Evolutionary conservation across 2,329 filamentous ascomycete genomes (phyloP).

Genomic region (Phialocephala sp.): DNA sequence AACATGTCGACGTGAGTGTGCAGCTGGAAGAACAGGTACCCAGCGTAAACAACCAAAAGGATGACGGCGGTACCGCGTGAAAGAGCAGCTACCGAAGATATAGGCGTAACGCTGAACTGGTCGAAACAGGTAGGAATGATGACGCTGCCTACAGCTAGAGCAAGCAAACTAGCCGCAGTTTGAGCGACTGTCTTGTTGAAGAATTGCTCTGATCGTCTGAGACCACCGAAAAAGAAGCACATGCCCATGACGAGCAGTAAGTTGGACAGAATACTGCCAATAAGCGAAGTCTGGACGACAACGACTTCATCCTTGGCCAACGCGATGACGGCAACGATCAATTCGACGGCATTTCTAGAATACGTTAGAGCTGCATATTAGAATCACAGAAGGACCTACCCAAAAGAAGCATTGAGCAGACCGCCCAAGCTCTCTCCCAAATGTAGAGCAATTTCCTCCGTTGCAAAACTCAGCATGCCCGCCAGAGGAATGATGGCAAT

Average conservation of each 20-base stretch:
- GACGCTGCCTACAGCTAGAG: constrained; percentile 75
- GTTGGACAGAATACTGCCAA: constrained; percentile 92
- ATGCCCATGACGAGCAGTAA: constrained; percentile 87
- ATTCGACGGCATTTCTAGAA: constrained; percentile 77
- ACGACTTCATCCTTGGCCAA: constrained; percentile 69
- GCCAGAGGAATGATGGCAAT: constrained; percentile 91
- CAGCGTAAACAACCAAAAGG: constrained; percentile 80
- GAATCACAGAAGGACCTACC: constrained; percentile 54
- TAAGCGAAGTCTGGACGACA: constrained; percentile 91
- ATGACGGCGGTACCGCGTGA: constrained; percentile 81
- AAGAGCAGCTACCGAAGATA: constrained; percentile 59
- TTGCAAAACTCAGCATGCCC: constrained; percentile 84
- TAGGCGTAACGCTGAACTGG: constrained; percentile 50
- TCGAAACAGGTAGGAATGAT: constrained; percentile 92
- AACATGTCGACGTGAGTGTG: constrained; percentile 84
- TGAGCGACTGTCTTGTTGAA: constrained; percentile 95
- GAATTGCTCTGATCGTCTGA: constrained; percentile 79
- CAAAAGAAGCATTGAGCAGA: constrained; percentile 88
- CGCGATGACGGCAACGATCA: constrained; percentile 89
- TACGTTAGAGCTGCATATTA: constrained; percentile 36
- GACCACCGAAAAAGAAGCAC: constrained; percentile 80
- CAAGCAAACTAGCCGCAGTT: constrained; percentile 75
- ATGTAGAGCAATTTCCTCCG: constrained; percentile 84
- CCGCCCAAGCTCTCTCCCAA: constrained; percentile 88
- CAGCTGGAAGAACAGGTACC: constrained; percentile 89